These are phyloP conservation scores for Penicillium decumbens DNA, from an alignment of 2,329 filamentous ascomycete species.

Conservation along the genomic window DNA sequence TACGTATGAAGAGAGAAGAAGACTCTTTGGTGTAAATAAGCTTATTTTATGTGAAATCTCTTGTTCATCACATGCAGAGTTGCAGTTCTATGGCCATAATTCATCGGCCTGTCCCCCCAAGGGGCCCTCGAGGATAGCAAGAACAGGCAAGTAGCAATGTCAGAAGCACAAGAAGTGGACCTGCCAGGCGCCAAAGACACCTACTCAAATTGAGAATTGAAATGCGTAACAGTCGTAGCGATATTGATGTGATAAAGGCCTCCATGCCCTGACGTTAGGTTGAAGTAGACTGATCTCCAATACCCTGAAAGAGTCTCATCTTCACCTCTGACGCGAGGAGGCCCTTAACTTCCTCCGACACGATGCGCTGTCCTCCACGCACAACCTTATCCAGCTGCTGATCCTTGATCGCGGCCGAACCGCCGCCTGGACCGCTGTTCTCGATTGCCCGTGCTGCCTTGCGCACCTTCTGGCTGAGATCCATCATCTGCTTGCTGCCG, in stretches of 20 bases:
- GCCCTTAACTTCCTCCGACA: slow-evolving; percentile 50
- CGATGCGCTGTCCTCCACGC: slow-evolving; percentile 54
- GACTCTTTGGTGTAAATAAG: neutral
- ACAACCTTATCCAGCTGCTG: slow-evolving; percentile 51
- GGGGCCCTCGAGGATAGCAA: neutral
- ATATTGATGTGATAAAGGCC: slow-evolving; percentile 4
- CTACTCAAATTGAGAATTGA: slow-evolving; percentile 1
- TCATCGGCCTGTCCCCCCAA: neutral
- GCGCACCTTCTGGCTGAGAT: slow-evolving; percentile 76
- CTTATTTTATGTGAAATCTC: neutral
- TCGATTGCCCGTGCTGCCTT: slow-evolving; percentile 53
- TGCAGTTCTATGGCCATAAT: neutral
- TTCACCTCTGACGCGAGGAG: slow-evolving; percentile 49
- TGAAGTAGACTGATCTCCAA: slow-evolving; percentile 27
- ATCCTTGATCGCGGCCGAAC: slow-evolving; percentile 37
- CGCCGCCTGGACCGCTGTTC: slow-evolving; percentile 27
- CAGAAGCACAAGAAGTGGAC: slow-evolving; percentile 2
- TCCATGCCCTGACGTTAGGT: slow-evolving; percentile 6
- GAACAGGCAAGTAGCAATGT: neutral
- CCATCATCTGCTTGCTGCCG: slow-evolving; percentile 83
- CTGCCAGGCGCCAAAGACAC: slow-evolving; percentile 14
- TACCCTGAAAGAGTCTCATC: slow-evolving; percentile 47
- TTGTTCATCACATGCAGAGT: neutral
- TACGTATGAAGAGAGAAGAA: neutral
- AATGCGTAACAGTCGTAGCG: slow-evolving; percentile 17